Conservation (phyloP, 495 filamentous ascomycete genomes). For the Aspergillus panamensis region DNA sequence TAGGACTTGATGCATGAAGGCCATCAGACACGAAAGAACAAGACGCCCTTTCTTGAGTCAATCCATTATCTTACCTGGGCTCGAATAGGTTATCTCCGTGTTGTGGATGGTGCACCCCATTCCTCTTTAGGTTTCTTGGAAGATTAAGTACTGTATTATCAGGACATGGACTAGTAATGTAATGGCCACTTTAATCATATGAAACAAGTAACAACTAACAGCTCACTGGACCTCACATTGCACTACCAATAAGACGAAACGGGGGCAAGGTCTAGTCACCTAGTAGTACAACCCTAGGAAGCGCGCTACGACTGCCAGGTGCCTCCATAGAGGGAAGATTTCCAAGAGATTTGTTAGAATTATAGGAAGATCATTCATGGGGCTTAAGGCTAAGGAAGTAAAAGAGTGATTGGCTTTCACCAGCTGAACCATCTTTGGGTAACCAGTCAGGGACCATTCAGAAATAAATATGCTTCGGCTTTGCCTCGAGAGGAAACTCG, state of each 20-base stretch:
- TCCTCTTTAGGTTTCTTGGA: neutral
- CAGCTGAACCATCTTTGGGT: too few relatives aligned
- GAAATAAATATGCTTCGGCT: neutral
- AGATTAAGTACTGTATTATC: neutral
- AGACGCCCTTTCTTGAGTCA: neutral
- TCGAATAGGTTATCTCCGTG: neutral
- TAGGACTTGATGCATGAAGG: neutral
- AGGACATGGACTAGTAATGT: neutral
- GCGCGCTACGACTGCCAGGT: neutral
- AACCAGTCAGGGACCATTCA: neutral
- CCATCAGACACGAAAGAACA: neutral
- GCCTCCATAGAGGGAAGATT: neutral
- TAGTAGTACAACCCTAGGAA: neutral
- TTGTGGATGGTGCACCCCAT: neutral
- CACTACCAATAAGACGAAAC: neutral
- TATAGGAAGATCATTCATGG: neutral
- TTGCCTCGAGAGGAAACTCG: too few relatives aligned
- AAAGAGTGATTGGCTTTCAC: conserved; percentile 6
- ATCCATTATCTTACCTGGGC: neutral
- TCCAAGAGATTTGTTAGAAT: neutral
- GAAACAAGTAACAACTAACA: neutral
- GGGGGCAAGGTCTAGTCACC: too few relatives aligned
- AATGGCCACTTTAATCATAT: neutral
- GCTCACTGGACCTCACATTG: too few relatives aligned
- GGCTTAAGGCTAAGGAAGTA: neutral